Conservation (phyloP, 768 basidiomycete genomes). For the Suillus decipiens region DNA sequence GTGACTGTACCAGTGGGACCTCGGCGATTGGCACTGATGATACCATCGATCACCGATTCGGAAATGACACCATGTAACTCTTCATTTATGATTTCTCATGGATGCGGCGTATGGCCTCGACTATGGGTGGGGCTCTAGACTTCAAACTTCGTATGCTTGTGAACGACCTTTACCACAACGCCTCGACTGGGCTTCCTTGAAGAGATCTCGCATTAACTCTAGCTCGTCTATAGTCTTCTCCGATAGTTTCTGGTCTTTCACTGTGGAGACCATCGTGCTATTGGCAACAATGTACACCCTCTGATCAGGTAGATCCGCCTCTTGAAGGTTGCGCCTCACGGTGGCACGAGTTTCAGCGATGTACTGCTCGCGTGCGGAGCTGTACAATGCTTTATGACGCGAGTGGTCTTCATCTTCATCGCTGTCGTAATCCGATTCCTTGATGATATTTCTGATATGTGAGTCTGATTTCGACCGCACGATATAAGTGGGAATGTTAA, state of each 20-base stretch:
- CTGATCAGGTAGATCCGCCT: conserved; percentile 20
- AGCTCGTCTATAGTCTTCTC: conserved; percentile 18
- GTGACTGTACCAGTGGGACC: too few relatives aligned
- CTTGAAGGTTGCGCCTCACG: conserved; percentile 17
- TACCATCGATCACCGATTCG: conserved; percentile 36
- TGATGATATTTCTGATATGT: conserved; percentile 19
- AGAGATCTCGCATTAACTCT: conserved; percentile 18
- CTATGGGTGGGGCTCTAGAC: not conserved
- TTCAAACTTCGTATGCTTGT: not conserved
- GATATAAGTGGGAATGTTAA: conserved; percentile 19
- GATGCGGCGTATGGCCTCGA: not conserved
- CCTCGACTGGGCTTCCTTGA: conserved; percentile 16
- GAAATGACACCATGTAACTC: too few relatives aligned
- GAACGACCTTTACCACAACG: not conserved
- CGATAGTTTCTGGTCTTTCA: conserved; percentile 15
- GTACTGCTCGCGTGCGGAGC: conserved; percentile 21
- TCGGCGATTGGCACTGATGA: conserved; percentile 40
- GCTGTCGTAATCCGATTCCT: conserved; percentile 15
- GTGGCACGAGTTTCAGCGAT: conserved; percentile 21
- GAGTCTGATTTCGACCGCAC: conserved; percentile 22
- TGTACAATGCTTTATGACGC: conserved; percentile 12
- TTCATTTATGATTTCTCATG: not conserved
- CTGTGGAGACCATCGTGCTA: conserved; percentile 14
- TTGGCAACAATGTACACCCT: conserved; percentile 26
- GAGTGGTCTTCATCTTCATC: conserved; percentile 18